Conservation (phyloP, 2,329 filamentous ascomycete species). For the Aspergillus quadricinctus region DNA sequence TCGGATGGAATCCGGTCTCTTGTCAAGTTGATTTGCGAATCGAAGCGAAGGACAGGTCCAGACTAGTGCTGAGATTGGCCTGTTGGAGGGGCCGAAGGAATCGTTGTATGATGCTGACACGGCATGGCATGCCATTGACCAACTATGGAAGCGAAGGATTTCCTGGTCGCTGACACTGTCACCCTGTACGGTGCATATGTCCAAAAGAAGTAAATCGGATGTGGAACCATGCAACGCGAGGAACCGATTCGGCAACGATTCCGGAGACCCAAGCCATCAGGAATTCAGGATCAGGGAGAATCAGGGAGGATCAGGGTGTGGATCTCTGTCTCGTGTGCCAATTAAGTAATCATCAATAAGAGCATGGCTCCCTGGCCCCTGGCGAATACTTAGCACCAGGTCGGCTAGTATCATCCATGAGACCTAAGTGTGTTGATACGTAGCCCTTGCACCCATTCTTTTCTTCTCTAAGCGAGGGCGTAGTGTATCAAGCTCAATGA, state of each 20-base stretch:
- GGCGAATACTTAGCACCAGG: neutral
- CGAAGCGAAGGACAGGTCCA: neutral
- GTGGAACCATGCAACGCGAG: neutral
- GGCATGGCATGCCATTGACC: neutral
- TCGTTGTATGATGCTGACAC: neutral
- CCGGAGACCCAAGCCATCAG: neutral
- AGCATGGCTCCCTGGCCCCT: neutral
- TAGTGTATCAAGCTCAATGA: neutral
- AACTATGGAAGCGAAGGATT: neutral
- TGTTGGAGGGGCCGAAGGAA: neutral
- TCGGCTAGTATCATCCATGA: neutral
- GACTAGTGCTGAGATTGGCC: neutral
- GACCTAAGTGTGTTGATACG: neutral
- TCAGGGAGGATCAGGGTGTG: neutral
- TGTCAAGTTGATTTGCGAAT: neutral
- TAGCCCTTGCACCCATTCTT: neutral
- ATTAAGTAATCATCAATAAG: neutral
- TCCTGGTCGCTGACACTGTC: neutral
- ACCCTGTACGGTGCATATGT: neutral
- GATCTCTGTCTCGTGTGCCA: neutral
- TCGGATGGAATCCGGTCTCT: too few relatives aligned
- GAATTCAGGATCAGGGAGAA: neutral
- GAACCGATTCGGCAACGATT: neutral
- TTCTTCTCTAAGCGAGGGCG: neutral
- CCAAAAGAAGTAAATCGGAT: neutral